Evolutionary conservation across 495 filamentous ascomycete species (phyloP), one percentile per base, ranked within the genome.

Genomic region (Clavariopsis aquatica): DNA sequence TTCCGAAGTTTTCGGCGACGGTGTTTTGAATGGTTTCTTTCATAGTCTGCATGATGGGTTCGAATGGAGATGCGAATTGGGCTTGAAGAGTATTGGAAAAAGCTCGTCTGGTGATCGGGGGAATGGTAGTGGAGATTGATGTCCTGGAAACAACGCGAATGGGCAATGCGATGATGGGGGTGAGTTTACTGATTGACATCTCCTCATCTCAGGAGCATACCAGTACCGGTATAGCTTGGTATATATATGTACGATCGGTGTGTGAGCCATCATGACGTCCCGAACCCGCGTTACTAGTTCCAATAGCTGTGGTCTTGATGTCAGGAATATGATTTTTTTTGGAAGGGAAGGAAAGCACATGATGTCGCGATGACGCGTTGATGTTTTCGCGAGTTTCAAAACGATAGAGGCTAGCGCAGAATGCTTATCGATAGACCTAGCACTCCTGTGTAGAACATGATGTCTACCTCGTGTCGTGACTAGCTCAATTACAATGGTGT

Each of bases 1-100:
- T 74, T 15, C 70, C 68, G 12, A 77, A 27, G 64, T 78, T 78
- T 58, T 78, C 72, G 43, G 73, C 73, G 36, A 78, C 38, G 1
- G 70, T 73, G 24, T 66, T 75, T 51, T 72, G 66, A 34, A 75
- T 51, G 57, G 52, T 73, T 29, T 66, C 74, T 49, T 72, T 66
- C 28, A 75, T 51, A 51, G 52, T 27, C 24, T 49, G 5, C 47
- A 49, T 49, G 47, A n/a, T 24, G 3, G 38, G 13, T 9, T 15
- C 2, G 38, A 43, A 43, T 10, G 38, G 38, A 17, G 38, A 43
- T 9, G 38, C 15, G n/a, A 43, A 43, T 17, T 9, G 8, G 13
- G 15, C 6, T 43, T 27, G 23, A 15, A 3, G 1, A n/a, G 47
- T 7, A n/a, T 49, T 22, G 9, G 20, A 49, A 22, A 49, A 17